Base-by-base conservation (phyloP, 2,329 filamentous ascomycete genomes). In the Fusarium illudens region DNA sequence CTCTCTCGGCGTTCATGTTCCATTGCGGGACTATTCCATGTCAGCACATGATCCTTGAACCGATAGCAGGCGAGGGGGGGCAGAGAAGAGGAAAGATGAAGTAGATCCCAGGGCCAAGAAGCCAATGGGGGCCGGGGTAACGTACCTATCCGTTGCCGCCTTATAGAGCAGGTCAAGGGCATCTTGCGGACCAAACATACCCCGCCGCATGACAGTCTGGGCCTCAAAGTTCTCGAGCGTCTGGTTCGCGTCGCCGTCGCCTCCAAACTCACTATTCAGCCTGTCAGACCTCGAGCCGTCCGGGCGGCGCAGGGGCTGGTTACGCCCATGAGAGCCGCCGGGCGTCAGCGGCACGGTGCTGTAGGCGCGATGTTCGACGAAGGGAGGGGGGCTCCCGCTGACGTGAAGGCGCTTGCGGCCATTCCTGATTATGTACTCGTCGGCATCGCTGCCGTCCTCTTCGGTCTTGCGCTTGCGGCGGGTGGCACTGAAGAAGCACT, bases 401-500 rank as follows among this genome's bases (percentile, higher is more conserved):
- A 81, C 78, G 50, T 86, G 84, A 63, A 87, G 75, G 64, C 90
- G 87, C 80, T 93, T 93, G 64, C 92, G 86, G 44, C 90, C 91
- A 78, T 92, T 93, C 71, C 91, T 87, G 30, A 91, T 77, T 61
- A 91, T 87, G 77, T 92, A 92, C 67, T 93, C 90, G 71, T 89
- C 87, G 60, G 83, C 82, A 60, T 84, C 81, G 59, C 79, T 80
- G 55, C 82, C 84, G 33, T 82, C 73, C 70, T 92, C 83, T 71
- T 84, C 88, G 49, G 86, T 86, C 84, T 96, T 96, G 77, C 94
- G 89, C 88, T 98, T 98, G 76, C 96, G 90, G 52, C 96, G 87
- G 30, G 94, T 98, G 19, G 94, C 93, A 66, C 94, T 97, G 84
- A 99, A 99, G 85, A 91, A 97, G 83, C 96, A 99, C 75, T 97